These are phyloP conservation scores for Hericium coralloides DNA, from an alignment of 768 basidiomycete genomes.

Conservation along the genomic window DNA sequence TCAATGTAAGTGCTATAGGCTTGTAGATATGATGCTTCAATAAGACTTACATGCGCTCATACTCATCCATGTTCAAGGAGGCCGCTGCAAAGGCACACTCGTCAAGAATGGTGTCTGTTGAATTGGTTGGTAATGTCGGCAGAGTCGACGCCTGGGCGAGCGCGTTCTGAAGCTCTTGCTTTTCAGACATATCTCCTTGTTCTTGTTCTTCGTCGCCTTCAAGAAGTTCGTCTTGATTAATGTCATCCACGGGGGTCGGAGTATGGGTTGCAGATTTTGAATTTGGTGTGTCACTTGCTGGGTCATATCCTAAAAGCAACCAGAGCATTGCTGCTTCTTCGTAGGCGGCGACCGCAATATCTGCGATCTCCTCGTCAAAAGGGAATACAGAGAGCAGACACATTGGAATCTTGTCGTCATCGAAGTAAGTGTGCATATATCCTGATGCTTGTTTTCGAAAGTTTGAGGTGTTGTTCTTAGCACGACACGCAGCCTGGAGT, in stretches of 20 bases:
- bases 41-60: neutral
- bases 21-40: neutral
- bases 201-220: neutral
- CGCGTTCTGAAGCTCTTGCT: neutral
- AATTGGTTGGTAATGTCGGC: neutral
- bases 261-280: neutral
- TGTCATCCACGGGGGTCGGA: neutral
- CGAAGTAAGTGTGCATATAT: constrained; percentile 18
- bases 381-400: neutral
- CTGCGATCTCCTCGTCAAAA: neutral
- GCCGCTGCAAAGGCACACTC: neutral
- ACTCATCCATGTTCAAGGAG: neutral
- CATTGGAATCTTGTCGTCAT: constrained; percentile 5
- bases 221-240: neutral
- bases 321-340: neutral
- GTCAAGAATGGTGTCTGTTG: neutral
- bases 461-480: constrained; percentile 5
- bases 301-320: neutral
- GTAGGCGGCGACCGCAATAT: neutral
- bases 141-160: too few relatives aligned
- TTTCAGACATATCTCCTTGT: neutral
- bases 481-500: constrained; percentile 10
- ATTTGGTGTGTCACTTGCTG: too few relatives aligned
- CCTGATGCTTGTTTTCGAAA: constrained; percentile 10
- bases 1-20: neutral